A percentile compares a stretch with the other conserved stretches of the same genome.
Evolutionary conservation across 257 asterid species (phyloP).

Genomic region (Thymus mandschuricus): DNA sequence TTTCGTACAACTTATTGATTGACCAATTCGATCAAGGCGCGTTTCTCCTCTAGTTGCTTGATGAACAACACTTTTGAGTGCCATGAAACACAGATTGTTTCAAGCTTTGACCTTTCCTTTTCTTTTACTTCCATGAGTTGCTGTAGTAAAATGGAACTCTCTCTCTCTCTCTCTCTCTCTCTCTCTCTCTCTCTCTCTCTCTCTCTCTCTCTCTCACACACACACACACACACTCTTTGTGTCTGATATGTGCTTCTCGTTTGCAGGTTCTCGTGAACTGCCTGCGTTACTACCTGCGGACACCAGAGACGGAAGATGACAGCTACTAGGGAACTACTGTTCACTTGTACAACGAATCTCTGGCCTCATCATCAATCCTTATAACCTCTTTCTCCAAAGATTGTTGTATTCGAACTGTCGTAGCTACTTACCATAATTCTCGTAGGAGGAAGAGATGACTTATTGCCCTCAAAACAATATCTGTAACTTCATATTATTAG

Average conservation of each 20-base stretch:
- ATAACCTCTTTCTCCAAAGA: constrained; percentile 17
- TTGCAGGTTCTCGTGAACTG: constrained; percentile 86
- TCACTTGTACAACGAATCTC: constrained; percentile 19
- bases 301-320: constrained; percentile 89
- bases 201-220: neutral
- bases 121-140: neutral
- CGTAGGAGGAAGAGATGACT: constrained; percentile 4
- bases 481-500: constrained; percentile 3
- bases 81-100: neutral
- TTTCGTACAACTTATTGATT: neutral
- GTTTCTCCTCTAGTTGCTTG: neutral
- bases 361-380: constrained; percentile 12
- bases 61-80: neutral
- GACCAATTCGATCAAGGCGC: neutral
- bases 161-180: neutral
- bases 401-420: constrained; percentile 23
- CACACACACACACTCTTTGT: neutral
- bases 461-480: constrained; percentile 6
- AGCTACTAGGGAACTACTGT: constrained; percentile 59
- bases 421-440: constrained; percentile 8
- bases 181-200: neutral
- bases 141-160: neutral
- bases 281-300: constrained; percentile 85
- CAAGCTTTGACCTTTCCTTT: neutral
- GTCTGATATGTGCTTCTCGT: neutral